Percentiles rank a stretch among this genome's conserved stretches.
Evolutionary conservation across 2,329 filamentous ascomycete genomes (phyloP).

Genomic region (Venturia oleaginea): DNA sequence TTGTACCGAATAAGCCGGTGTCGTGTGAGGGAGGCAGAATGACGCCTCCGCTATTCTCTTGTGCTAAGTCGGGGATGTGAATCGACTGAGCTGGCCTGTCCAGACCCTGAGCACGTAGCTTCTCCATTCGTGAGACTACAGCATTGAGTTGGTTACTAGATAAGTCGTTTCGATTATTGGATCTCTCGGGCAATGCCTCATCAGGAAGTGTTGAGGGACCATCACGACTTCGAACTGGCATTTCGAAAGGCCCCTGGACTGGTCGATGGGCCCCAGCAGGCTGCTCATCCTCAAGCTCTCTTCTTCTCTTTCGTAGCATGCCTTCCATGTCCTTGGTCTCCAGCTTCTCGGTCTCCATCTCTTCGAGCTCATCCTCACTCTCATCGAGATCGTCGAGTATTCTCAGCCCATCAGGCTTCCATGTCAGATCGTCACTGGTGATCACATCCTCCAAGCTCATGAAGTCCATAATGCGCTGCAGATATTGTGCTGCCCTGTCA

Average conservation of each 20-base stretch:
- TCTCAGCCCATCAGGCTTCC: constrained; percentile 40
- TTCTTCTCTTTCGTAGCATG: constrained; percentile 33
- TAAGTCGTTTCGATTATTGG: not conserved
- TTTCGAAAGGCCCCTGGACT: not conserved
- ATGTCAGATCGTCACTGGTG: constrained; percentile 34
- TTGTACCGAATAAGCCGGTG: not conserved
- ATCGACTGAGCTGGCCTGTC: not conserved
- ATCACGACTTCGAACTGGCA: not conserved
- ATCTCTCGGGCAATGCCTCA: not conserved
- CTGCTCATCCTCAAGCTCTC: constrained; percentile 19
- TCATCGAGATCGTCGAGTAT: constrained; percentile 32
- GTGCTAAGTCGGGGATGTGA: not conserved
- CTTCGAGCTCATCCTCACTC: constrained; percentile 29
- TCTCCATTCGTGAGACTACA: not conserved
- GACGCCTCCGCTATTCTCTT: not conserved
- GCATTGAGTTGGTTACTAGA: not conserved
- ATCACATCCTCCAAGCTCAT: constrained; percentile 26
- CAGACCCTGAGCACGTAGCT: not conserved
- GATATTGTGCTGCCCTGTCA: constrained; percentile 24
- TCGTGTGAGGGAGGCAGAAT: not conserved
- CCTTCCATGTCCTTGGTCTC: constrained; percentile 25
- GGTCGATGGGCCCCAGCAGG: not conserved
- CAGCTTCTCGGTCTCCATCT: constrained; percentile 18
- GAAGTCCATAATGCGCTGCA: constrained; percentile 28
- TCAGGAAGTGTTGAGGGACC: not conserved